Conservation (phyloP, 2,329 filamentous ascomycete genomes). For the Eurotiales sp. region DNA sequence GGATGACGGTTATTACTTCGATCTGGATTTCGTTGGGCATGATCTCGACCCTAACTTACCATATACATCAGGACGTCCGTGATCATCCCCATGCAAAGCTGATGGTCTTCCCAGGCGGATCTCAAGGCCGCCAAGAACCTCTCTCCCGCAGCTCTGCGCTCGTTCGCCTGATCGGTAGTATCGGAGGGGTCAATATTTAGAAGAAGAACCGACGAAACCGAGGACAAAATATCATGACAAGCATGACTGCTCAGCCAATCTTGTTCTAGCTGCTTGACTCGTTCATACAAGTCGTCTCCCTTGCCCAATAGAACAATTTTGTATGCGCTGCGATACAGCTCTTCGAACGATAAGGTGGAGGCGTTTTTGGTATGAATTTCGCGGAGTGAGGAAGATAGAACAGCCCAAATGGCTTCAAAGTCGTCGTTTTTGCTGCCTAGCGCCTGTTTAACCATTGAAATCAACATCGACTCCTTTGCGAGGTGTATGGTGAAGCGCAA, state of each 20-base stretch:
- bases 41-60: constrained; percentile 44
- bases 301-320: constrained; percentile 89
- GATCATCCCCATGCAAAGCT: constrained; percentile 91
- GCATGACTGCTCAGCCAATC: constrained; percentile 75
- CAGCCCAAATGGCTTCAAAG: constrained; percentile 81
- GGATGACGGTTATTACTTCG: neutral
- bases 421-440: constrained; percentile 60
- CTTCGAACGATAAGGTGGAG: constrained; percentile 86
- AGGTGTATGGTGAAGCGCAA: neutral
- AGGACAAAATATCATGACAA: constrained; percentile 63
- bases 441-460: constrained; percentile 42
- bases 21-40: neutral
- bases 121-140: constrained; percentile 74
- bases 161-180: constrained; percentile 63
- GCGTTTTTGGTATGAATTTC: constrained; percentile 94
- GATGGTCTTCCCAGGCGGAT: constrained; percentile 81
- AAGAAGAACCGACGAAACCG: constrained; percentile 68
- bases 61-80: constrained; percentile 98
- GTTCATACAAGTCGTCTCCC: constrained; percentile 74
- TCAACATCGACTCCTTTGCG: neutral
- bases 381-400: constrained; percentile 69
- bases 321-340: constrained; percentile 90
- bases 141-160: constrained; percentile 76
- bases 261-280: constrained; percentile 76
- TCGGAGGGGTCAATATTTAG: constrained; percentile 45